These are phyloP conservation scores for Tuber borchii DNA, from an alignment of 495 filamentous ascomycete genomes.

Conservation along the genomic window DNA sequence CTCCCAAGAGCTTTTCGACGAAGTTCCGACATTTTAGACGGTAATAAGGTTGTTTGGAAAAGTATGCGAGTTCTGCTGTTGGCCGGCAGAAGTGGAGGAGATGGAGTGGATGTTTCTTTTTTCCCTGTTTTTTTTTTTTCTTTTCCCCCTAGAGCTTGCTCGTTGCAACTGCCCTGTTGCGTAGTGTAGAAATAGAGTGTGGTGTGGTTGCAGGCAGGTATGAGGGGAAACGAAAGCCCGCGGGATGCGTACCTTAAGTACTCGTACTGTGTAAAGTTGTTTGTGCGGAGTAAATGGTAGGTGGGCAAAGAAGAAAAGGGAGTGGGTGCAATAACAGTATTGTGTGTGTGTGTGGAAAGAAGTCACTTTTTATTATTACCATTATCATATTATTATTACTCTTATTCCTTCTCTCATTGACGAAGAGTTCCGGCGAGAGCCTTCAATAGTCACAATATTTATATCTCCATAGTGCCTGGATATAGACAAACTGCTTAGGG, in stretches of 20 bases:
- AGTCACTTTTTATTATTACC: not conserved
- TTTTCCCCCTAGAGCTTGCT: not conserved
- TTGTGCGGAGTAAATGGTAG: not conserved
- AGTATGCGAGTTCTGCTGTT: not conserved
- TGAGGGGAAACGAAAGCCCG: not conserved
- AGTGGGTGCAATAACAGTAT: not conserved
- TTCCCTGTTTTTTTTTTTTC: not conserved
- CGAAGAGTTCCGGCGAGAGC: not conserved
- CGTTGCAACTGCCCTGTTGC: not conserved
- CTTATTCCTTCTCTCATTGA: not conserved
- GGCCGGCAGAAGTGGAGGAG: not conserved
- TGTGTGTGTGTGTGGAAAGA: not conserved
- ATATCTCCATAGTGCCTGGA: not conserved
- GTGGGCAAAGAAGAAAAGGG: not conserved
- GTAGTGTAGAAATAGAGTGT: not conserved
- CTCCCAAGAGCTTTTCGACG: conserved; percentile 69
- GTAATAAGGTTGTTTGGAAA: not conserved
- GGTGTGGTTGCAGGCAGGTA: not conserved
- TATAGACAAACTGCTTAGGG: not conserved
- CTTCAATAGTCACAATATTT: not conserved
- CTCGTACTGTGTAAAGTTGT: not conserved
- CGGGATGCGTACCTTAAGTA: not conserved
- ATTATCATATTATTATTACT: not conserved
- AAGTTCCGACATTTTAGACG: conserved; percentile 61
- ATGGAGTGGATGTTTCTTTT: not conserved